A percentile compares a stretch with the other conserved stretches of the same genome.
Conservation (phyloP, 176 grass and related monocot species). For the Tillandsia fasciculata region DNA sequence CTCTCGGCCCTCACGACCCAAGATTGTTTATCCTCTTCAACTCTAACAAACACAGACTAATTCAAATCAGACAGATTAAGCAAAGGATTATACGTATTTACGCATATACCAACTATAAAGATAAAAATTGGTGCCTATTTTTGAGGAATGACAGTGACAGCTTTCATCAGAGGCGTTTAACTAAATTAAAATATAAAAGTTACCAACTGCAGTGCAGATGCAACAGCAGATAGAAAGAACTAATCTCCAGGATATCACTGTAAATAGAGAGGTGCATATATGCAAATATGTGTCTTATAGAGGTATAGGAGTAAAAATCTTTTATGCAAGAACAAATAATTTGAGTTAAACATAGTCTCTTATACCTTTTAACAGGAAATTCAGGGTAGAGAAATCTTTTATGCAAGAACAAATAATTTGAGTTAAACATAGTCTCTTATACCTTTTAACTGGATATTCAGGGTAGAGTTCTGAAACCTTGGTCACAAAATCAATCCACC, state of each 20-base stretch:
- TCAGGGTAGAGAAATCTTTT: constrained; percentile 23
- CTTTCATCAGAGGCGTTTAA: not conserved
- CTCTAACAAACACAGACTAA: not conserved
- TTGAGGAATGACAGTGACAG: not conserved
- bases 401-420: no score
- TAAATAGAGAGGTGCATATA: not conserved
- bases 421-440: no score
- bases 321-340: no score
- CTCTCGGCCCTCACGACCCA: constrained; percentile 33
- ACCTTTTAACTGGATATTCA: constrained; percentile 37
- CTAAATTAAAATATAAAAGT: not conserved
- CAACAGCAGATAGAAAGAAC: no score
- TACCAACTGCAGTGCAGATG: no score
- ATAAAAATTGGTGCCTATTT: no score
- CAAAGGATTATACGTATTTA: no score
- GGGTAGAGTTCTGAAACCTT: constrained; percentile 35
- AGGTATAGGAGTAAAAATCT: no score
- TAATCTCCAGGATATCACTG: not conserved
- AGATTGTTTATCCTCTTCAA: constrained; percentile 39
- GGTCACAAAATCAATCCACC: constrained; percentile 19
- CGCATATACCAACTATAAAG: no score
- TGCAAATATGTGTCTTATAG: not conserved
- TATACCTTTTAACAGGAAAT: constrained; percentile 28
- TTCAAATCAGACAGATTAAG: no score
- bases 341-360: no score